These are phyloP conservation scores for Euptelea pleiosperma DNA, from an alignment of 164 flowering plant species.

Conservation along the genomic window DNA sequence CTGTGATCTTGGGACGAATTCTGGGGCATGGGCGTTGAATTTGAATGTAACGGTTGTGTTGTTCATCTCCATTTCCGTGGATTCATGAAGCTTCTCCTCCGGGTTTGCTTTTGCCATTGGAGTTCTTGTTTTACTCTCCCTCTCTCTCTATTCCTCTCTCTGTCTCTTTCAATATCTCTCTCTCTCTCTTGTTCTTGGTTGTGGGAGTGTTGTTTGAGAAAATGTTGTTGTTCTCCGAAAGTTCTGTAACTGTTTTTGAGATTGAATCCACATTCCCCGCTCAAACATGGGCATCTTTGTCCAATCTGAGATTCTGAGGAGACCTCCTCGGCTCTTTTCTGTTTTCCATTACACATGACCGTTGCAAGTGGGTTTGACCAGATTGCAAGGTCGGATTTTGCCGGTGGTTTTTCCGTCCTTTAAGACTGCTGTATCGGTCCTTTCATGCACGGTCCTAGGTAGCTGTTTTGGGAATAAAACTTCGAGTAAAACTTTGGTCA, in stretches of 20 bases:
- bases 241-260: slow-evolving; percentile 33
- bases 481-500: no score
- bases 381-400: slow-evolving; percentile 14
- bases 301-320: not conserved
- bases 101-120: slow-evolving; percentile 37
- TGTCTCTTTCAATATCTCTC: slow-evolving; percentile 1
- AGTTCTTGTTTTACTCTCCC: not conserved
- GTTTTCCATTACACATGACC: slow-evolving; percentile 15
- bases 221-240: slow-evolving; percentile 11
- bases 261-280: slow-evolving; percentile 47
- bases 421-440: no score
- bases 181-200: slow-evolving; percentile 9
- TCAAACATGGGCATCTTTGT: slow-evolving; percentile 20
- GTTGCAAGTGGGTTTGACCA: slow-evolving; percentile 18
- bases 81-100: slow-evolving; percentile 23
- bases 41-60: slow-evolving; percentile 40
- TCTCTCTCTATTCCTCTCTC: slow-evolving; percentile 9
- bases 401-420: no score
- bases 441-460: no score
- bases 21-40: slow-evolving; percentile 90
- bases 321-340: slow-evolving; percentile 6
- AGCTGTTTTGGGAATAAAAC: no score
- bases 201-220: slow-evolving; percentile 1
- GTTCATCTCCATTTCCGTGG: slow-evolving; percentile 15
- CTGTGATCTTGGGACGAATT: slow-evolving; percentile 82